These are phyloP conservation scores for Naganishia kalamii DNA, from an alignment of 768 basidiomycete species.

Conservation along the genomic window DNA sequence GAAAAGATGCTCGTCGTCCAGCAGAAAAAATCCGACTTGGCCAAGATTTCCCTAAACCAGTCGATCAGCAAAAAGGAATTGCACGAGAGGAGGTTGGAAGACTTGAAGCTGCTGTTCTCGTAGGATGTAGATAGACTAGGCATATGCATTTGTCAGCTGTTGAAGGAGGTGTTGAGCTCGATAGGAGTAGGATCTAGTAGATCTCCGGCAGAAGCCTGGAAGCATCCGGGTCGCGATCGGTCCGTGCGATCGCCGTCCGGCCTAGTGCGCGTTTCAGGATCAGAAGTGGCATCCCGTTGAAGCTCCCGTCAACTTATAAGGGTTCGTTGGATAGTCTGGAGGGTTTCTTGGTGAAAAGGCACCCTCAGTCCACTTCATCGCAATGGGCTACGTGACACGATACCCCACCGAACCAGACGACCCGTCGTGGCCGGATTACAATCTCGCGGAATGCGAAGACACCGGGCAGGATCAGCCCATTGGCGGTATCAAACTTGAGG, in stretches of 20 bases:
- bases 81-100: slow-evolving; percentile 77
- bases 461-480: slow-evolving; percentile 6
- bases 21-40: slow-evolving; percentile 85
- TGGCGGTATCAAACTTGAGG: slow-evolving; percentile 4
- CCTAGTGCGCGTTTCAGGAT: background rate
- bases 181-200: too few relatives aligned
- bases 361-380: too few relatives aligned
- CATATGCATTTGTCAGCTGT: background rate
- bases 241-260: background rate
- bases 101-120: slow-evolving; percentile 50
- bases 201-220: too few relatives aligned
- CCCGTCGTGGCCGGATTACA: slow-evolving; percentile 8
- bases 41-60: slow-evolving; percentile 86
- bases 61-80: slow-evolving; percentile 82
- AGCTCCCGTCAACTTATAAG: background rate
- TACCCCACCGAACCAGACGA: slow-evolving; percentile 19
- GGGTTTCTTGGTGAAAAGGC: too few relatives aligned
- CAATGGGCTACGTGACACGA: slow-evolving; percentile 17
- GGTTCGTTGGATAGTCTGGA: background rate
- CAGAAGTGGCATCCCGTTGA: background rate
- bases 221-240: background rate
- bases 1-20: slow-evolving; percentile 86
- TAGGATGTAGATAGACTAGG: background rate
- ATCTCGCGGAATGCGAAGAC: slow-evolving; percentile 4
- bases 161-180: background rate